phyloP scores from a whole-genome alignment of 1,284 basidiomycete genomes.

The Peniophora sp. region DNA sequence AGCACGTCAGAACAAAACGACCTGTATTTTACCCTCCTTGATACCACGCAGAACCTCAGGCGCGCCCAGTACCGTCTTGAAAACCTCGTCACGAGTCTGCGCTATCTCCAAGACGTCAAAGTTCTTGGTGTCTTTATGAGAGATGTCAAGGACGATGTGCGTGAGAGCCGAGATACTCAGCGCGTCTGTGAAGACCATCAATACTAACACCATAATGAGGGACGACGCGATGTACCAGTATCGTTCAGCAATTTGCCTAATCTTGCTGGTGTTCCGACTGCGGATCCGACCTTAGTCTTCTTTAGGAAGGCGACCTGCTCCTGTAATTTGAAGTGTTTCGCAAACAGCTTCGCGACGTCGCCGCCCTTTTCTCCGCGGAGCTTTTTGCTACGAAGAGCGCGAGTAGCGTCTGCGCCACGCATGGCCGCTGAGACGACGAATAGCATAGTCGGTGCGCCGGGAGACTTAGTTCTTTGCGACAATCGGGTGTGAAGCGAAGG shows the following conservation, averaged over 20 bases:
- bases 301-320: slow-evolving; percentile 73
- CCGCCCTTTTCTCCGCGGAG: slow-evolving; percentile 72
- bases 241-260: slow-evolving; percentile 74
- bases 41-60: slow-evolving; percentile 55
- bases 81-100: slow-evolving; percentile 76
- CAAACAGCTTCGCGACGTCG: slow-evolving; percentile 80
- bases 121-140: slow-evolving; percentile 66
- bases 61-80: slow-evolving; percentile 61
- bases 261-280: slow-evolving; percentile 77
- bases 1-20: slow-evolving; percentile 56
- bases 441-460: slow-evolving; percentile 72
- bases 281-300: slow-evolving; percentile 68
- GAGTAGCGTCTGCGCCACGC: slow-evolving; percentile 69
- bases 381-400: slow-evolving; percentile 59
- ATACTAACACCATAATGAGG: background rate
- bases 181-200: slow-evolving; percentile 40
- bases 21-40: slow-evolving; percentile 61
- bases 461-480: slow-evolving; percentile 60
- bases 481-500: slow-evolving; percentile 65
- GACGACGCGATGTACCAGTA: slow-evolving; percentile 41
- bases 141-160: slow-evolving; percentile 73
- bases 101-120: slow-evolving; percentile 71
- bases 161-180: slow-evolving; percentile 64
- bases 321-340: slow-evolving; percentile 78
- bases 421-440: slow-evolving; percentile 74